Evolutionary conservation across 2,329 filamentous ascomycete genomes (phyloP).

Genomic region (Nemania sp.): DNA sequence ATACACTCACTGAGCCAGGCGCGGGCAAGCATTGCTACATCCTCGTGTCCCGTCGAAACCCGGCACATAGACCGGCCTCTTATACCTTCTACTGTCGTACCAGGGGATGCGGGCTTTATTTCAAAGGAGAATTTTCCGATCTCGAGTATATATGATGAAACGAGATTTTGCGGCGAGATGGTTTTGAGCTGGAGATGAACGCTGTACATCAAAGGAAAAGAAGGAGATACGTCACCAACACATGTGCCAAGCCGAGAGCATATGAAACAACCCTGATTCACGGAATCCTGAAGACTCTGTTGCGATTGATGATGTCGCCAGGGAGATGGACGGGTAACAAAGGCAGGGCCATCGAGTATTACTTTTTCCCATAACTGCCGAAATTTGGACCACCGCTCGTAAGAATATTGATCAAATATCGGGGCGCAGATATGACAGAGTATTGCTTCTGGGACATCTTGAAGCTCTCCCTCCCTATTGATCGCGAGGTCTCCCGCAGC

Average conservation of each 20-base stretch:
- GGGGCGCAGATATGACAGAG: conserved; percentile 2
- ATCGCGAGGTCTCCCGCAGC: too few relatives aligned
- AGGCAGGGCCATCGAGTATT: not conserved
- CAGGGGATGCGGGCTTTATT: not conserved
- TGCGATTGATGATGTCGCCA: not conserved
- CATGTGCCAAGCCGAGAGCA: not conserved
- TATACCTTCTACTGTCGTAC: not conserved
- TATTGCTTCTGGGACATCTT: not conserved
- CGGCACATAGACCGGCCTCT: not conserved
- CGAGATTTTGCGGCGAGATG: not conserved
- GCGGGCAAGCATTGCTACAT: not conserved
- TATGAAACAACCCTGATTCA: not conserved
- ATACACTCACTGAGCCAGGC: not conserved
- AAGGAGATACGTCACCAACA: not conserved
- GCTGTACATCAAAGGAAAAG: not conserved
- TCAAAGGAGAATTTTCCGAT: not conserved
- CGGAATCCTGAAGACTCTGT: not conserved
- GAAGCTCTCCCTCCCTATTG: too few relatives aligned
- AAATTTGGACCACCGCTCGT: conserved; percentile 2
- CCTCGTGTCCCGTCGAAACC: not conserved
- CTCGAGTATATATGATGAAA: not conserved
- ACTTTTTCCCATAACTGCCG: not conserved
- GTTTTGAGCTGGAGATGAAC: not conserved
- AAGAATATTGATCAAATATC: conserved; percentile 5
- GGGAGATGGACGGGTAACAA: not conserved